Evolutionary conservation across 192 early-diverging fungal species (phyloP).

Genomic region (Entomortierella beljakovae): DNA sequence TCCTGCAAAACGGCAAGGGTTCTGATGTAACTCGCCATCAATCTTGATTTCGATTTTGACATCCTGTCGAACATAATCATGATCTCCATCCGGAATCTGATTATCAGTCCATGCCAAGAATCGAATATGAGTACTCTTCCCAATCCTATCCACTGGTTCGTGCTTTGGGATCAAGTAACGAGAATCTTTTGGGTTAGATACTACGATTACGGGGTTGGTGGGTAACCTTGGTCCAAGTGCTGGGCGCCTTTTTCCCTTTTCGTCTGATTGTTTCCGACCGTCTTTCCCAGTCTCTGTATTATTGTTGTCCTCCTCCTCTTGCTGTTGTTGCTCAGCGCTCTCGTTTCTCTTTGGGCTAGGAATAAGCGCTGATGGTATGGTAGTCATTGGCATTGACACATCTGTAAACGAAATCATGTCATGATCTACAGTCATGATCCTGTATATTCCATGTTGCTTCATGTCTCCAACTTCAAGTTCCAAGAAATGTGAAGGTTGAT

Average conservation of each 20-base stretch:
- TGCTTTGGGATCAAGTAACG: slow-evolving; percentile 74
- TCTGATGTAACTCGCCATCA: slow-evolving; percentile 60
- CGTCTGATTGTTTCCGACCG: neutral
- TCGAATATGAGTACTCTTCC: slow-evolving; percentile 76
- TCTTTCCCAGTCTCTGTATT: neutral
- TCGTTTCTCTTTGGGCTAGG: slow-evolving; percentile 7
- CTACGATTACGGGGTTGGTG: slow-evolving; percentile 75
- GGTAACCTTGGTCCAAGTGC: slow-evolving; percentile 57
- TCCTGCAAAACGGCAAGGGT: slow-evolving; percentile 60
- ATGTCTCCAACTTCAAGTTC: slow-evolving; percentile 93
- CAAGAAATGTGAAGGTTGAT: slow-evolving; percentile 72
- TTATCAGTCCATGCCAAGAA: slow-evolving; percentile 77
- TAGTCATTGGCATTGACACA: slow-evolving; percentile 68
- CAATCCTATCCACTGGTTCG: slow-evolving; percentile 78
- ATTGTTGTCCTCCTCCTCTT: neutral
- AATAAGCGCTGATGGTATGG: slow-evolving; percentile 65
- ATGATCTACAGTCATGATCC: slow-evolving; percentile 88
- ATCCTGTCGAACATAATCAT: slow-evolving; percentile 28
- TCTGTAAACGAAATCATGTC: slow-evolving; percentile 89
- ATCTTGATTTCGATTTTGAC: slow-evolving; percentile 62
- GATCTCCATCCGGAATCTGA: slow-evolving; percentile 33
- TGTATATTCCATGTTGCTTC: slow-evolving; percentile 89
- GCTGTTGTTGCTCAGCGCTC: neutral
- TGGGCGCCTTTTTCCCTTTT: slow-evolving; percentile 32
- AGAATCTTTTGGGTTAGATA: slow-evolving; percentile 92